A percentile compares a stretch with the other conserved stretches of the same genome.
Conservation (phyloP, 2,329 filamentous ascomycete species). For the Cytospora paraplurivora region DNA sequence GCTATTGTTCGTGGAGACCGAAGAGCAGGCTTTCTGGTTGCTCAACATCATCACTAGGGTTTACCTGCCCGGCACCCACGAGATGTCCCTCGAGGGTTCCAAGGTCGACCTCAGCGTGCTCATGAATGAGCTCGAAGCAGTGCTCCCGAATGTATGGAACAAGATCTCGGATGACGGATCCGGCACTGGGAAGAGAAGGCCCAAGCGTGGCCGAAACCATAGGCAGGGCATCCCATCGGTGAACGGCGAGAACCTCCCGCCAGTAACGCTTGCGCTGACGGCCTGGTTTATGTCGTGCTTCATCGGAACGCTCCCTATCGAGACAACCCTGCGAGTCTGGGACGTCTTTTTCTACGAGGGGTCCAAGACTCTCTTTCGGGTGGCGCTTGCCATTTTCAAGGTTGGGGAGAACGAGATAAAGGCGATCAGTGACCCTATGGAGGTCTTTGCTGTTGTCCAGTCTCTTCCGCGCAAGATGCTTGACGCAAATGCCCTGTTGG, state of each 20-base stretch:
- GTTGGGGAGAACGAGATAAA: constrained; percentile 79
- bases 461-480: constrained; percentile 78
- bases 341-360: constrained; percentile 96
- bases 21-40: constrained; percentile 91
- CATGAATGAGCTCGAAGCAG: constrained; percentile 82
- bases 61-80: constrained; percentile 89
- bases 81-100: constrained; percentile 84
- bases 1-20: constrained; percentile 81
- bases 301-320: constrained; percentile 88
- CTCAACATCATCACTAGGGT: constrained; percentile 88
- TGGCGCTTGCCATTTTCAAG: constrained; percentile 90
- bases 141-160: constrained; percentile 79
- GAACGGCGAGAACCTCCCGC: constrained; percentile 58
- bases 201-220: constrained; percentile 15
- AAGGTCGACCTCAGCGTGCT: constrained; percentile 94
- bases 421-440: constrained; percentile 81
- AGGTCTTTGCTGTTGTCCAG: constrained; percentile 94
- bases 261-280: constrained; percentile 89
- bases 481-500: constrained; percentile 80
- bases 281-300: constrained; percentile 99
- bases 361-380: constrained; percentile 88
- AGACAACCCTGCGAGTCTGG: constrained; percentile 91
- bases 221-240: neutral
- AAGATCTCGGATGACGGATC: constrained; percentile 62
- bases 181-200: constrained; percentile 23